Percentiles rank a stretch among this genome's conserved stretches.
Evolutionary conservation across 352 stramenopile genomes (phyloP).

Genomic region (Blastocystis sp.): DNA sequence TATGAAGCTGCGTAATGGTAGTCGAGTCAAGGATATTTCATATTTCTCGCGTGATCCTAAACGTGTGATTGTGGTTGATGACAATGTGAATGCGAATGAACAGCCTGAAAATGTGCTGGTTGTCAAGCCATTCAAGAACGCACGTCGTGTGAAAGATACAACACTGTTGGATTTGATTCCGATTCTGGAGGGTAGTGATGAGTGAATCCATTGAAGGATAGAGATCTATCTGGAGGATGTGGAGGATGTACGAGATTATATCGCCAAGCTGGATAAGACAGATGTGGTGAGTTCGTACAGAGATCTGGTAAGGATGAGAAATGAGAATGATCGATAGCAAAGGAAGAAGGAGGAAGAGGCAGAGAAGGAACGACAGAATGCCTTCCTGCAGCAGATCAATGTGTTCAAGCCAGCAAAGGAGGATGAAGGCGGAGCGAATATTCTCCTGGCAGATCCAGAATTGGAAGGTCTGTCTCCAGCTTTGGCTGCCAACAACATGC

Average conservation of each 20-base stretch:
- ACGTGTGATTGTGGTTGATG: background rate
- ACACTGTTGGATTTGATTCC: constrained; percentile 37
- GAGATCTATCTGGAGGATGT: constrained; percentile 4
- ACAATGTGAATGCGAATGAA: background rate
- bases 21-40: background rate
- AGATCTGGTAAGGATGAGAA: background rate
- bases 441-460: background rate
- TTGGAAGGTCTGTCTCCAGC: background rate
- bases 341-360: background rate
- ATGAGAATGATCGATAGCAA: background rate
- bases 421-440: background rate
- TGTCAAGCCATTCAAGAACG: constrained; percentile 9
- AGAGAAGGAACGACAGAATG: background rate
- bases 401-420: constrained; percentile 5
- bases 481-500: constrained; percentile 30
- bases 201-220: background rate
- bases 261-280: background rate
- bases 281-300: background rate
- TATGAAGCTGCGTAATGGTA: background rate
- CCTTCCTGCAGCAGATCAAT: constrained; percentile 49
- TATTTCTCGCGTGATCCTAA: background rate
- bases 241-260: background rate
- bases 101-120: constrained; percentile 34
- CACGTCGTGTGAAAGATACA: background rate
- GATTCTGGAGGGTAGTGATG: background rate